These are phyloP conservation scores for Metarhizium brunneum DNA, from an alignment of 2,329 filamentous ascomycete genomes.

Conservation along the genomic window DNA sequence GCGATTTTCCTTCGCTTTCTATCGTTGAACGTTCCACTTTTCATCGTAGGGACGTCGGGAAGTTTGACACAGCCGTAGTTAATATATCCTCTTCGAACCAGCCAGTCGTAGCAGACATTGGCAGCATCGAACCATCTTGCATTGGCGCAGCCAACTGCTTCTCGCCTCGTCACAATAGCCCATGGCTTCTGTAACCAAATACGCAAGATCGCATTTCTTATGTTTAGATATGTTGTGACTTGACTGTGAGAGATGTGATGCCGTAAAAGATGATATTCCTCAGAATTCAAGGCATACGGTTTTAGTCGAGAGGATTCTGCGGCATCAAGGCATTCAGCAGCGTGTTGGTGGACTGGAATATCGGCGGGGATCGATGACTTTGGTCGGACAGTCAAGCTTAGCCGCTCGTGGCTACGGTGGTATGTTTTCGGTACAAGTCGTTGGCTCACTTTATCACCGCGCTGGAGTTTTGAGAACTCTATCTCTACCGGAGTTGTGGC, in stretches of 20 bases:
- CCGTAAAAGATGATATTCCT: slow-evolving; percentile 74
- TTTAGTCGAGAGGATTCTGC: slow-evolving; percentile 85
- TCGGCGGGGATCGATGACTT: slow-evolving; percentile 77
- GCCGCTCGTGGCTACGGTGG: slow-evolving; percentile 22
- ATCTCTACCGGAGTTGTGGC: slow-evolving; percentile 50
- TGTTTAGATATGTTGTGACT: slow-evolving; percentile 91
- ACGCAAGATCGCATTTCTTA: slow-evolving; percentile 86
- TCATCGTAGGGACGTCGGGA: slow-evolving; percentile 30
- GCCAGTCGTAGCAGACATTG: slow-evolving; percentile 84
- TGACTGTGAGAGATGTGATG: slow-evolving; percentile 78
- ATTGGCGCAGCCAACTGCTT: slow-evolving; percentile 87
- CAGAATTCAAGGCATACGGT: slow-evolving; percentile 76
- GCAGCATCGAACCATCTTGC: slow-evolving; percentile 82
- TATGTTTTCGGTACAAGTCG: slow-evolving; percentile 15
- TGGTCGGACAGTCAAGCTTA: slow-evolving; percentile 53
- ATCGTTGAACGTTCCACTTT: slow-evolving; percentile 24
- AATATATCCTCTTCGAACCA: slow-evolving; percentile 84
- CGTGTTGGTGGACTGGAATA: slow-evolving; percentile 67
- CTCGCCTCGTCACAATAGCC: slow-evolving; percentile 69
- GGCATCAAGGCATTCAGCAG: slow-evolving; percentile 81
- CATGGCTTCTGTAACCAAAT: slow-evolving; percentile 84
- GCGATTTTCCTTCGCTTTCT: slow-evolving; percentile 63
- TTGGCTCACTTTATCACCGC: slow-evolving; percentile 8
- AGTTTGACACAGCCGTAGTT: slow-evolving; percentile 88
- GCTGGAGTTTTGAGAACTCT: slow-evolving; percentile 17